These are phyloP conservation scores for Spencermartinsiella ligniputridi DNA, from an alignment of 1,139 yeast species.

Conservation along the genomic window DNA sequence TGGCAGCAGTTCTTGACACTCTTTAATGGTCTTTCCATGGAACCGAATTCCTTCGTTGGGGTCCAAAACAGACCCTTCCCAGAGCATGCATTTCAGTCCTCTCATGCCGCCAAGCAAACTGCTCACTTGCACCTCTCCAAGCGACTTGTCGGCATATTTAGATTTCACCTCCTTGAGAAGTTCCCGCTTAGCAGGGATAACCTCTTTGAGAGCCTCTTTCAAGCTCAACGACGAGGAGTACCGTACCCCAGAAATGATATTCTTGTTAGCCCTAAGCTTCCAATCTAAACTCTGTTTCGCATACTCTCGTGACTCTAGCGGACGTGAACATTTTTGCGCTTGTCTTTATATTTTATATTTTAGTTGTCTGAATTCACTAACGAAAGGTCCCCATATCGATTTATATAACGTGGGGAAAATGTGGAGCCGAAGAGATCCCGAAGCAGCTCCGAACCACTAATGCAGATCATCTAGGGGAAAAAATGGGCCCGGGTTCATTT, in stretches of 20 bases:
- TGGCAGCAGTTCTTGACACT: slow-evolving; percentile 45
- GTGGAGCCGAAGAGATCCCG: slow-evolving; percentile 1
- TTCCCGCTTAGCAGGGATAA: slow-evolving; percentile 41
- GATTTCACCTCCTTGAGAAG: slow-evolving; percentile 39
- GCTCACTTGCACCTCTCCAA: slow-evolving; percentile 44
- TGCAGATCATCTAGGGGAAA: too few species aligned
- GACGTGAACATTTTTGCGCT: neutral
- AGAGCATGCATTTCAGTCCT: slow-evolving; percentile 46
- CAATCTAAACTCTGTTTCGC: neutral
- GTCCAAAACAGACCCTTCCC: slow-evolving; percentile 54
- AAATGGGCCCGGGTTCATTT: too few species aligned
- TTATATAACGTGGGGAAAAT: slow-evolving; percentile 1
- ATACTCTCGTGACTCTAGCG: neutral
- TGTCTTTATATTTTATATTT: too few species aligned
- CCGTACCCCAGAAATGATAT: slow-evolving; percentile 20
- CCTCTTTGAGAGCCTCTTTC: slow-evolving; percentile 38
- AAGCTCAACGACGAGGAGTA: slow-evolving; percentile 25
- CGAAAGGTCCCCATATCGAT: neutral
- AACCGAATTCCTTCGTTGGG: slow-evolving; percentile 51
- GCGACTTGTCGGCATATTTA: slow-evolving; percentile 30
- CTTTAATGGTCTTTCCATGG: slow-evolving; percentile 50
- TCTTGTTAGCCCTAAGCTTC: slow-evolving; percentile 1
- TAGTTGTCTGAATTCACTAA: neutral
- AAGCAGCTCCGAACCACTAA: neutral
- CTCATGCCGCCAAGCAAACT: slow-evolving; percentile 53